phyloP scores from a whole-genome alignment of 148 eudicot genomes.

The Diospyros kaki region DNA sequence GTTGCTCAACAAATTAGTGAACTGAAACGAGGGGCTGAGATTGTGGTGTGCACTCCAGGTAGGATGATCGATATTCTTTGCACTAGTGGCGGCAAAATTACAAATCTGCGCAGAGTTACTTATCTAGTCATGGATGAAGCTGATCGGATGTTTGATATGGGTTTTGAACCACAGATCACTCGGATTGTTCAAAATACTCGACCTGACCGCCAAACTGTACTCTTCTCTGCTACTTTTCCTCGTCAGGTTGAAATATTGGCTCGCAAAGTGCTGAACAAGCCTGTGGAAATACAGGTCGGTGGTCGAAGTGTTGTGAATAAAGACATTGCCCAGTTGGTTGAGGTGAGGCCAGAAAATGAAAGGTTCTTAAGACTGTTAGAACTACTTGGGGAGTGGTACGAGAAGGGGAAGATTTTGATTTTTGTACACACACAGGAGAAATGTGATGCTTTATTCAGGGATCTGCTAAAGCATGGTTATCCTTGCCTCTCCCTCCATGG shows the following conservation, averaged over 20 bases:
- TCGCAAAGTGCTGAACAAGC: constrained; percentile 62
- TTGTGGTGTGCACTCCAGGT: constrained; percentile 86
- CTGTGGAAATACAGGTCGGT: constrained; percentile 82
- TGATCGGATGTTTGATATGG: constrained; percentile 88
- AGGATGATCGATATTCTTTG: constrained; percentile 86
- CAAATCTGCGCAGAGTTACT: constrained; percentile 77
- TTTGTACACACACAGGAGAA: constrained; percentile 75
- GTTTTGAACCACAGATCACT: constrained; percentile 85
- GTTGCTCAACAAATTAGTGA: constrained; percentile 83
- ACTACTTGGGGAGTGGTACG: constrained; percentile 86
- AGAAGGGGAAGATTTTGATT: constrained; percentile 70
- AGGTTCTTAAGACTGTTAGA: constrained; percentile 65
- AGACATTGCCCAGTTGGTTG: constrained; percentile 79
- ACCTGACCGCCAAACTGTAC: constrained; percentile 82
- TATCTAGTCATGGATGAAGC: constrained; percentile 91
- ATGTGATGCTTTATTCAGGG: constrained; percentile 66
- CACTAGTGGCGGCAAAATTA: constrained; percentile 73
- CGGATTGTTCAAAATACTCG: constrained; percentile 74
- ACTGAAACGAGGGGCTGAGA: constrained; percentile 71
- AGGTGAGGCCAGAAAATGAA: constrained; percentile 73
- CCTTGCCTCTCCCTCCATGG: constrained; percentile 88
- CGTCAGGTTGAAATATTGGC: constrained; percentile 84
- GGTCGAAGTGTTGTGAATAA: constrained; percentile 86
- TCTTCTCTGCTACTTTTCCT: constrained; percentile 85
- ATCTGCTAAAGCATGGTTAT: constrained; percentile 67